These are phyloP conservation scores for Limnomonas spitsbergensis DNA, from an alignment of 139 green algal genomes.

Conservation along the genomic window DNA sequence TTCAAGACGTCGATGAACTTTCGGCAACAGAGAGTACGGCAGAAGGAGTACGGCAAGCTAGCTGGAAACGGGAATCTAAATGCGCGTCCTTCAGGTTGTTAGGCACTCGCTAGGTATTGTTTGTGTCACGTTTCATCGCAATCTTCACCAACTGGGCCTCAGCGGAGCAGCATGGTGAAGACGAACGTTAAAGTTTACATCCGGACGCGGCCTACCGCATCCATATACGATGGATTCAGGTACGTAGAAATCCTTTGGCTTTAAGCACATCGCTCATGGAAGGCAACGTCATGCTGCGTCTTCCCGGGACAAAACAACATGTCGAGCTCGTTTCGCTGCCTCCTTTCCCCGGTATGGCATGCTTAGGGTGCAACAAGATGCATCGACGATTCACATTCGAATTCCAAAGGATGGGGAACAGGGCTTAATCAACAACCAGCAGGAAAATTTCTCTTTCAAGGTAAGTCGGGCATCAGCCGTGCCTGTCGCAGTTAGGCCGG, in stretches of 20 bases:
- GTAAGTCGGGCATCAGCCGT: slow-evolving; percentile 16
- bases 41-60: too few species aligned
- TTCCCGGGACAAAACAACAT: neutral
- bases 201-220: slow-evolving; percentile 43
- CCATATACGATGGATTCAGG: slow-evolving; percentile 44
- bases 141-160: too few species aligned
- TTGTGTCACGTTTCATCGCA: too few species aligned
- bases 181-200: slow-evolving; percentile 53
- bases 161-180: slow-evolving; percentile 33
- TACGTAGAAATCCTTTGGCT: too few species aligned
- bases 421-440: slow-evolving; percentile 64
- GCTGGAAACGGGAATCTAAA: too few species aligned
- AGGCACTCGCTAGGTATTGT: too few species aligned
- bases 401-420: slow-evolving; percentile 51
- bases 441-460: slow-evolving; percentile 63
- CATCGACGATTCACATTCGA: slow-evolving; percentile 30
- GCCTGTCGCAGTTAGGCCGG: too few species aligned
- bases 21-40: too few species aligned
- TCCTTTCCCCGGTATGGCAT: neutral
- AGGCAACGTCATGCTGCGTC: neutral
- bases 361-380: slow-evolving; percentile 43
- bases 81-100: too few species aligned
- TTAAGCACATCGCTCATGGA: neutral
- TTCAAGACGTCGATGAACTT: too few species aligned
- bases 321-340: too few species aligned